These are phyloP conservation scores for Thuidium tamariscinum DNA, from an alignment of 225 moss, liverwort and hornwort genomes.

Conservation along the genomic window DNA sequence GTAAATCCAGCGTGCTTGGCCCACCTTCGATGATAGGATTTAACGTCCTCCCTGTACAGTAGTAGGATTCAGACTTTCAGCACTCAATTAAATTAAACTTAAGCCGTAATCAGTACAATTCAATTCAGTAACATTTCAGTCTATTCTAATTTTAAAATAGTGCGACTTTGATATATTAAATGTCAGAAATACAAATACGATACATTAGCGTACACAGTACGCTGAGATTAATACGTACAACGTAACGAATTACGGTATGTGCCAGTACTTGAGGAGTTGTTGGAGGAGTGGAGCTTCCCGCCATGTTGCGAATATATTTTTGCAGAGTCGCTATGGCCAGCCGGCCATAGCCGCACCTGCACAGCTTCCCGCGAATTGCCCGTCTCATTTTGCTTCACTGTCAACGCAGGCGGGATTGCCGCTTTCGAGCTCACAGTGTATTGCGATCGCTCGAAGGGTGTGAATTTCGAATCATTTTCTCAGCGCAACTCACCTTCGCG, in stretches of 20 bases:
- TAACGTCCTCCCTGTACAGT: too few relatives aligned
- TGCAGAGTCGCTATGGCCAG: background rate
- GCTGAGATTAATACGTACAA: background rate
- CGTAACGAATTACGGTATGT: background rate
- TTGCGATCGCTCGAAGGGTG: background rate
- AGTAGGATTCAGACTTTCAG: background rate
- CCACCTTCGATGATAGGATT: too few relatives aligned
- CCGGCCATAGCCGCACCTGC: background rate
- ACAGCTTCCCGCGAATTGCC: background rate
- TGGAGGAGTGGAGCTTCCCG: background rate
- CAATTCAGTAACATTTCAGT: background rate
- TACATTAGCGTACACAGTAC: accelerated
- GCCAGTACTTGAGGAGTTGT: background rate
- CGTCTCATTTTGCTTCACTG: background rate
- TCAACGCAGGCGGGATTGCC: too few relatives aligned
- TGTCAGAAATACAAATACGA: too few relatives aligned
- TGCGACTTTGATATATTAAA: background rate
- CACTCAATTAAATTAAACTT: background rate
- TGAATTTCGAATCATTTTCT: background rate
- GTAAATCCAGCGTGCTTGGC: too few relatives aligned
- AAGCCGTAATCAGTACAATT: background rate
- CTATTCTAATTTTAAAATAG: too few relatives aligned
- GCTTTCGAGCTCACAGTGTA: background rate
- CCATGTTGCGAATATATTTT: background rate
- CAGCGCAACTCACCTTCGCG: background rate